phyloP scores from a whole-genome alignment of 225 moss, liverwort and hornwort genomes.

The Marchantia polymorpha region DNA sequence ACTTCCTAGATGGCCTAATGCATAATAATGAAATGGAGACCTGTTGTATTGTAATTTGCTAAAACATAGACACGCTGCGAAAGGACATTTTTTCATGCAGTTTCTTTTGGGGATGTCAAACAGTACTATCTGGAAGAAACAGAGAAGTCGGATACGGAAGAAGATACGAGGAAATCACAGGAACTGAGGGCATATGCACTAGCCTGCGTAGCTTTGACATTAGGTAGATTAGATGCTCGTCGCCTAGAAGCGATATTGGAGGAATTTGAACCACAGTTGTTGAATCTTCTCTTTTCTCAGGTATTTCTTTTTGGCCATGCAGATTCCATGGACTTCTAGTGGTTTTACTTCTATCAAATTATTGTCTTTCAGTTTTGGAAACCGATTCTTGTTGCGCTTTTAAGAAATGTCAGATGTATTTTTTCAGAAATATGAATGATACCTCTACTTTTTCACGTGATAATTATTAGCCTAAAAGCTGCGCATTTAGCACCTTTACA shows the following conservation, averaged over 20 bases:
- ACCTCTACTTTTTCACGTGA: background rate
- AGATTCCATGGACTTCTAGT: background rate
- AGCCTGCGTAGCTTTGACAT: conserved; percentile 74
- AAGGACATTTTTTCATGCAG: background rate
- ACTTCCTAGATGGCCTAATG: background rate
- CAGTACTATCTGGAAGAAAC: conserved; percentile 81
- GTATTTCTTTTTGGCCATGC: conserved; percentile 25
- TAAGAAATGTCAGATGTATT: background rate
- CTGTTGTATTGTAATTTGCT: background rate
- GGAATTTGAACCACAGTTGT: conserved; percentile 63
- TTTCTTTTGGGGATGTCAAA: conserved; percentile 19
- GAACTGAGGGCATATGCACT: conserved; percentile 93
- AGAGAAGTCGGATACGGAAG: conserved; percentile 51
- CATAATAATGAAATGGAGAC: background rate
- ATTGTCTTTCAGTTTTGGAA: background rate
- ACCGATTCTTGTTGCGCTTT: background rate
- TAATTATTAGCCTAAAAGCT: background rate
- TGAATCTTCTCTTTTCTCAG: conserved; percentile 74
- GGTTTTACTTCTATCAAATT: background rate
- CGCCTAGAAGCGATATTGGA: conserved; percentile 61
- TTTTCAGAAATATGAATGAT: background rate
- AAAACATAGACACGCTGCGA: background rate
- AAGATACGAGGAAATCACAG: conserved; percentile 58
- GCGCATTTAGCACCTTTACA: too few species aligned
- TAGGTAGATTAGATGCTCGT: conserved; percentile 75